Percentiles rank a stretch among this genome's conserved stretches.
Evolutionary conservation across 768 basidiomycete genomes (phyloP).

Genomic region (Phanerodontia chrysosporium): DNA sequence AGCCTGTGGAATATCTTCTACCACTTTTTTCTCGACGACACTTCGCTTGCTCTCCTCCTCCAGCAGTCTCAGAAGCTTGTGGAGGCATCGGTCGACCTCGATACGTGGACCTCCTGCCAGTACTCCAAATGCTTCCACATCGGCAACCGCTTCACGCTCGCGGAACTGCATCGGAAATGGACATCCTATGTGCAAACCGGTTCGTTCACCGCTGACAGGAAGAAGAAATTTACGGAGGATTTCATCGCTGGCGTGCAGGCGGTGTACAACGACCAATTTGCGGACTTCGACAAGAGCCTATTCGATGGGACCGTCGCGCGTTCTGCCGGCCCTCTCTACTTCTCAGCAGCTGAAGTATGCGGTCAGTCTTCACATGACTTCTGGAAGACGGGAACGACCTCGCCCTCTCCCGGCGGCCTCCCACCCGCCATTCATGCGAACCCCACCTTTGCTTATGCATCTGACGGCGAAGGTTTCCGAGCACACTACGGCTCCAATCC

Average conservation of each 20-base stretch:
- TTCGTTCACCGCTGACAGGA: background rate
- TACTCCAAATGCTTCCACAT: conserved; percentile 37
- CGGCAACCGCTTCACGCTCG: conserved; percentile 34
- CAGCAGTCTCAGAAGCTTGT: conserved; percentile 38
- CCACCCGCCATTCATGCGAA: conserved; percentile 31
- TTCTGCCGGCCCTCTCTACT: conserved; percentile 36
- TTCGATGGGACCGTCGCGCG: conserved; percentile 7
- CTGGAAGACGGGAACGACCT: conserved; percentile 40
- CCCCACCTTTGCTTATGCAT: conserved; percentile 42
- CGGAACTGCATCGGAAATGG: conserved; percentile 40
- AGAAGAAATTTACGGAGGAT: background rate
- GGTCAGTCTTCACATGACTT: conserved; percentile 25
- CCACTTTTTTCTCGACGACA: conserved; percentile 42
- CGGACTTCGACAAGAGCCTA: background rate
- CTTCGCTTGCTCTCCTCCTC: conserved; percentile 27
- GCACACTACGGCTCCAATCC: conserved; percentile 45
- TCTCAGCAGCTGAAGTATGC: conserved; percentile 13
- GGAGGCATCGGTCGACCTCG: conserved; percentile 27
- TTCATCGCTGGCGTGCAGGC: background rate
- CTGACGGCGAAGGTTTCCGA: conserved; percentile 32
- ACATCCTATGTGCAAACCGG: conserved; percentile 12
- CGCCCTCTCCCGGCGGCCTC: conserved; percentile 13
- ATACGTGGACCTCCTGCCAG: conserved; percentile 34
- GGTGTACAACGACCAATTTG: background rate
- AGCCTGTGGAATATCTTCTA: conserved; percentile 46